These are phyloP conservation scores for Knufia fluminis DNA, from an alignment of 2,329 filamentous ascomycete species.

Conservation along the genomic window DNA sequence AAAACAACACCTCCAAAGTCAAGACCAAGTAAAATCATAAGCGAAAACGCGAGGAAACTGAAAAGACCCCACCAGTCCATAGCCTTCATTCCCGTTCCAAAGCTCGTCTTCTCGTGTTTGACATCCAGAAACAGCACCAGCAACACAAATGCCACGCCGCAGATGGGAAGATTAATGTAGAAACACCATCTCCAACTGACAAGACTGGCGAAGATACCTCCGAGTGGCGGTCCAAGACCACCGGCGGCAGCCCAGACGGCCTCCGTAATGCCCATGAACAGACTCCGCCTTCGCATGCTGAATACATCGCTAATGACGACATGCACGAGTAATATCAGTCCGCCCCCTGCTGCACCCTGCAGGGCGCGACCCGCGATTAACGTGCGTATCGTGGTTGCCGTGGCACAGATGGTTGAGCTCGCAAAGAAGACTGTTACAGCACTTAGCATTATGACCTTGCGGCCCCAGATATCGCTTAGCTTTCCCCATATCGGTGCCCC, in stretches of 20 bases:
- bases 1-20: slow-evolving; percentile 53
- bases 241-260: slow-evolving; percentile 48
- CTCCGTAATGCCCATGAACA: slow-evolving; percentile 44
- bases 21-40: slow-evolving; percentile 78
- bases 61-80: slow-evolving; percentile 50
- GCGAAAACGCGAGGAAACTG: slow-evolving; percentile 61
- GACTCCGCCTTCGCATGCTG: slow-evolving; percentile 37
- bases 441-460: slow-evolving; percentile 44
- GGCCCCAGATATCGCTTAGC: slow-evolving; percentile 49
- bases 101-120: slow-evolving; percentile 28
- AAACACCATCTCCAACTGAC: slow-evolving; percentile 42
- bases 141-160: slow-evolving; percentile 39
- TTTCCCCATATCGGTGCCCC: slow-evolving; percentile 63
- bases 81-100: slow-evolving; percentile 27
- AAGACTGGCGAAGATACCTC: slow-evolving; percentile 38
- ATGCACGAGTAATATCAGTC: slow-evolving; percentile 43
- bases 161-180: slow-evolving; percentile 47
- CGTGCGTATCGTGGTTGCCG: slow-evolving; percentile 40
- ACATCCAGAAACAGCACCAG: slow-evolving; percentile 45
- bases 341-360: slow-evolving; percentile 47
- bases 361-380: slow-evolving; percentile 45
- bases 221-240: slow-evolving; percentile 43
- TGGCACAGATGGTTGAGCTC: slow-evolving; percentile 43
- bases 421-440: slow-evolving; percentile 42
- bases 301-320: slow-evolving; percentile 50